phyloP scores from a whole-genome alignment of 371 early-diverging fungal genomes.

The Gilbertella persicaria region DNA sequence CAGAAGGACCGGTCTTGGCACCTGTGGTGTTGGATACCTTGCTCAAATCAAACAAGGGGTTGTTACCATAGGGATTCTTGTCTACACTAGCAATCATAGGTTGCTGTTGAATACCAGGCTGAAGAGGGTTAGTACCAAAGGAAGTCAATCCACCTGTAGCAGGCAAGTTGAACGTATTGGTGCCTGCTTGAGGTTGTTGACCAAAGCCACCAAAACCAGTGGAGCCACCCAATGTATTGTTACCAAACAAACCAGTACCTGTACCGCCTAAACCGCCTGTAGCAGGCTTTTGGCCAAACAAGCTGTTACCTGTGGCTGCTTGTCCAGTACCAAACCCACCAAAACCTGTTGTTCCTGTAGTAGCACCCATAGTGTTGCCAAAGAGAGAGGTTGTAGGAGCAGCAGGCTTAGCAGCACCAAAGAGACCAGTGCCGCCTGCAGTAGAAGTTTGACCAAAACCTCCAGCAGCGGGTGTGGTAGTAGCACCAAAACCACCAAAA shows the following conservation, averaged over 20 bases:
- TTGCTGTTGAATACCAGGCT: conserved; percentile 43
- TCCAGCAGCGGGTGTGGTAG: conserved; percentile 6
- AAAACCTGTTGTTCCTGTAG: conserved; percentile 41
- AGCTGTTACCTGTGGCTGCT: conserved; percentile 30
- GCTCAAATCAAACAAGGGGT: conserved; percentile 71
- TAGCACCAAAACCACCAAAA: conserved; percentile 34
- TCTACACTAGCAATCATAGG: conserved; percentile 76
- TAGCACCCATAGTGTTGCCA: conserved; percentile 40
- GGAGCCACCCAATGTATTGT: conserved; percentile 12
- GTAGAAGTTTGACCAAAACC: conserved; percentile 32
- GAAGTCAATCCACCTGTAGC: conserved; percentile 46
- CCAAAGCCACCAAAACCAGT: conserved; percentile 33
- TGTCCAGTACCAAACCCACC: conserved; percentile 37
- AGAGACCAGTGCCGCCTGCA: conserved; percentile 43
- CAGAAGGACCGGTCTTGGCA: conserved; percentile 47
- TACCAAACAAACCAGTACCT: conserved; percentile 26
- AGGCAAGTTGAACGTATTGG: conserved; percentile 39
- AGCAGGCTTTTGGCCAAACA: conserved; percentile 46
- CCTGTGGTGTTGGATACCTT: conserved; percentile 10
- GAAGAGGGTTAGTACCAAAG: conserved; percentile 41
- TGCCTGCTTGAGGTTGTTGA: conserved; percentile 23
- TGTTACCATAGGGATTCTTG: conserved; percentile 81
- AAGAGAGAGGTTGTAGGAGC: conserved; percentile 52
- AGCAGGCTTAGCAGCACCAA: conserved; percentile 60
- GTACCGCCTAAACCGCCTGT: conserved; percentile 35